Evolutionary conservation across 305 asterid genomes (phyloP), one percentile per base, ranked within the genome.

Genomic region (Ilex paraguariensis): DNA sequence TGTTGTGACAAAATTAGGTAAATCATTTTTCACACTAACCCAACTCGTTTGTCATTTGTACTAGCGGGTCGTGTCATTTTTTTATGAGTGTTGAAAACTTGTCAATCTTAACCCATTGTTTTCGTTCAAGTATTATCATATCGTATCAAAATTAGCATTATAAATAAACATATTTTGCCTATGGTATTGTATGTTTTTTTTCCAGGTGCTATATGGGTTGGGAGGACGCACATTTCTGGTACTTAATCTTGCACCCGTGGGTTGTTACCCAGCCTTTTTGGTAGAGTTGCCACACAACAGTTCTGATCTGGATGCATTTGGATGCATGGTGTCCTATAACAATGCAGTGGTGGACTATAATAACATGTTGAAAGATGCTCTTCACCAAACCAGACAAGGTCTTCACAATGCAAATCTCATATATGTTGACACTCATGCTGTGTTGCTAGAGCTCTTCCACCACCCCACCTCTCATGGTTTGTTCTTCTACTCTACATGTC

Each of bases 211-310:
- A 13, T 74, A 82, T 50, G 39, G 39, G 33, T 46, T 72, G 4
- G 83, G 85, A 15, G 84, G 81, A 5, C 73, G 83, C 14, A 71
- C 81, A 31, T 74, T 82, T 62, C 44, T 82, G 57, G 87, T 82
- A 32, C 72, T 72, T 6, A 79, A 74, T 64, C 74, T 79, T 16
- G 84, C 72, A n/a, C 87, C 84, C 13, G 31, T 82, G 0, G 87
- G 87, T 7, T 82, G 87, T 49, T 82, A 79, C 59, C 79, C 87
- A 0, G 62, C 73, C 28, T 79, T 64, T 59, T 46, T 74, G 32
- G 77, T 66, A 44, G 63, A 71, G 58, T 61, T 71, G 14, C 66
- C 73, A 5, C 84, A 75, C 39, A 59, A 45, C 1, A 16, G 40
- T 39, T 70, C 77, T 6, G 84, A 79, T 52, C 17, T 71, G 9